These are phyloP conservation scores for Triadica sebifera DNA, from an alignment of 345 rosid genomes.

Conservation along the genomic window DNA sequence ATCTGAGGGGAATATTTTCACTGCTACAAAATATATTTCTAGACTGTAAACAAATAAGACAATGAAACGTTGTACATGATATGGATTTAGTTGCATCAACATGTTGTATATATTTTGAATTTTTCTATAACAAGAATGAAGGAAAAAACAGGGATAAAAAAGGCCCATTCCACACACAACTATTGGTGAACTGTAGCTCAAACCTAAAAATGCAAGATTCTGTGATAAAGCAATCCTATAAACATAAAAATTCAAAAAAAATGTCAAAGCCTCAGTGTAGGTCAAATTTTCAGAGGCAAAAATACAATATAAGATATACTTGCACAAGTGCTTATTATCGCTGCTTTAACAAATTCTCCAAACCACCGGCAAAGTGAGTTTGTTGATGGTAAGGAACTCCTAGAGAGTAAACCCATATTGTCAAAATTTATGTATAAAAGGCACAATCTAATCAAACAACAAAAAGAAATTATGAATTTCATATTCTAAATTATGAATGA, in stretches of 20 bases:
- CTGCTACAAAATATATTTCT: background rate
- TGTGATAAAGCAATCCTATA: constrained; percentile 67
- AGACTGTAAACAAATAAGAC: background rate
- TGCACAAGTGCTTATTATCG: constrained; percentile 74
- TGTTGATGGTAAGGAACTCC: constrained; percentile 57
- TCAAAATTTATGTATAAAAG: constrained; percentile 7
- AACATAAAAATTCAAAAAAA: background rate
- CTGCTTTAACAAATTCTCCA: constrained; percentile 71
- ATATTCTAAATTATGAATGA: constrained; percentile 5
- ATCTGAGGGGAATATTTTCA: background rate
- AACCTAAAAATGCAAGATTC: constrained; percentile 64
- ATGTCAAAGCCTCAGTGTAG: too few relatives aligned
- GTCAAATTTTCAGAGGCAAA: too few relatives aligned
- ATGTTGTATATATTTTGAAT: constrained; percentile 56
- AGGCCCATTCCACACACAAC: constrained; percentile 84
- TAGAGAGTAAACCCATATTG: constrained; percentile 24
- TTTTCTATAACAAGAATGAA: constrained; percentile 59
- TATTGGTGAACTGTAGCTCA: constrained; percentile 72
- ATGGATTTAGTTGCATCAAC: constrained; percentile 71
- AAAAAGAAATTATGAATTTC: background rate
- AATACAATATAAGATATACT: too few relatives aligned
- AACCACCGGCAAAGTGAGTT: constrained; percentile 76
- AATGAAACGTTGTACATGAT: constrained; percentile 50
- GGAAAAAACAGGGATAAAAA: constrained; percentile 55
- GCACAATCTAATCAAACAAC: background rate